Evolutionary conservation across 139 green algal species (phyloP), one percentile per base, ranked within the genome.

Genomic region (Closterium sp.): DNA sequence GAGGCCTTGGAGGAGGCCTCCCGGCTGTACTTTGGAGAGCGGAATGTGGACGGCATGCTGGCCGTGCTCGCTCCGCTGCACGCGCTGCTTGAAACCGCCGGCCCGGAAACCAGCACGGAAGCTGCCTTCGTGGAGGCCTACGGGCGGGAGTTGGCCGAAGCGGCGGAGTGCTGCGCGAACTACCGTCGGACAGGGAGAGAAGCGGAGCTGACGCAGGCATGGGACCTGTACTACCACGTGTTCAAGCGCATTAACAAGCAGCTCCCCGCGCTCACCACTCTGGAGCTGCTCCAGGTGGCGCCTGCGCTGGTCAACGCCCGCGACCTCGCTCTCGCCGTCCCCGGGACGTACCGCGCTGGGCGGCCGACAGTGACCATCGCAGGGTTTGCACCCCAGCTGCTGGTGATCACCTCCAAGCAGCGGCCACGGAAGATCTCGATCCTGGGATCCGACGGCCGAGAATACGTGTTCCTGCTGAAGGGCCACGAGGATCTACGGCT

Each of bases 211-310:
- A 98, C 99, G 5, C 97, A 98, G 94, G 98, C 98, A 6, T 99
- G 98, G 98, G 98, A 99, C 94, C 96, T 99, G 28, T 99, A 99
- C 95, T 99, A 99, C 96, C 97, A 99, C 93, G 98, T 99, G 4
- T 99, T 99, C 97, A 99, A 98, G 95, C 96, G 97, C 94, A 99
- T 99, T 96, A 99, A 99, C 96, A 99, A 99, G 96, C 97, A 99
- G 95, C 96, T 99, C 91, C 98, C 98, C 92, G 96, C 91, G 17
- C 95, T 99, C 28, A 98, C 97, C n/a, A 98, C 97, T 0, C 96
- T 99, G 91, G 98, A 99, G 95, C 95, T 99, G 4, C 89, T 94
- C 70, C 92, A 95, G 86, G 95, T 96, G 31, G 93, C 93, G 5
- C 95, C 95, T 21, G 96, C 95, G 0, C 95, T 97, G 92, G 95